Percentiles rank a stretch among this genome's conserved stretches.
phyloP scores from a whole-genome alignment of 2,329 filamentous ascomycete genomes.

The Dactylellina haptotyla region DNA sequence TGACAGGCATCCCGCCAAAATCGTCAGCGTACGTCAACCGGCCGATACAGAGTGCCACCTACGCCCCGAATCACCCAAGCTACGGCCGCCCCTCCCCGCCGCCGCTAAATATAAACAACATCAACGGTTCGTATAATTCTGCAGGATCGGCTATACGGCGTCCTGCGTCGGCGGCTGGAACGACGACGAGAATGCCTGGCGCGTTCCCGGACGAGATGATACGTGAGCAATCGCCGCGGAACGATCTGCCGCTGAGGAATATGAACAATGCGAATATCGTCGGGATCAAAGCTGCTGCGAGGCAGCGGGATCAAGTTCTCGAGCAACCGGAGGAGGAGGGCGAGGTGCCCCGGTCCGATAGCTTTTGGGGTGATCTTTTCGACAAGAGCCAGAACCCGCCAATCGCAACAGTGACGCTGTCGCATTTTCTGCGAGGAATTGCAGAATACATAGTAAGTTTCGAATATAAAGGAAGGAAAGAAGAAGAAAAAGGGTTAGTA shows the following conservation, averaged over 20 bases:
- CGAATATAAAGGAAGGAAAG: not conserved
- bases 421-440: conserved; percentile 56
- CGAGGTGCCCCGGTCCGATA: conserved; percentile 29
- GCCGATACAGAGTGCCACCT: conserved; percentile 50
- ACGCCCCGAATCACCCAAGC: conserved; percentile 46
- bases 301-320: conserved; percentile 41
- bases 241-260: conserved; percentile 35
- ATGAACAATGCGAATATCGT: conserved; percentile 33
- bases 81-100: conserved; percentile 45
- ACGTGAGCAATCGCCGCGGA: conserved; percentile 35
- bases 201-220: conserved; percentile 47
- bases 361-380: conserved; percentile 53
- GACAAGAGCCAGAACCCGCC: conserved; percentile 53
- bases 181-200: conserved; percentile 47
- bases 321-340: conserved; percentile 46
- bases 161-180: conserved; percentile 36
- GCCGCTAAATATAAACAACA: conserved; percentile 36
- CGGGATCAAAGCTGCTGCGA: conserved; percentile 38
- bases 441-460: conserved; percentile 57
- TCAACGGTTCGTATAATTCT: conserved; percentile 34
- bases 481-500: not conserved
- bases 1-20: conserved; percentile 20
- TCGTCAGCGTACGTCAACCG: conserved; percentile 8
- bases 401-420: conserved; percentile 54
- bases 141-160: conserved; percentile 30